Evolutionary conservation across 768 basidiomycete genomes (phyloP), one percentile per base, ranked within the genome.

Genomic region (Amanita brunnescens): DNA sequence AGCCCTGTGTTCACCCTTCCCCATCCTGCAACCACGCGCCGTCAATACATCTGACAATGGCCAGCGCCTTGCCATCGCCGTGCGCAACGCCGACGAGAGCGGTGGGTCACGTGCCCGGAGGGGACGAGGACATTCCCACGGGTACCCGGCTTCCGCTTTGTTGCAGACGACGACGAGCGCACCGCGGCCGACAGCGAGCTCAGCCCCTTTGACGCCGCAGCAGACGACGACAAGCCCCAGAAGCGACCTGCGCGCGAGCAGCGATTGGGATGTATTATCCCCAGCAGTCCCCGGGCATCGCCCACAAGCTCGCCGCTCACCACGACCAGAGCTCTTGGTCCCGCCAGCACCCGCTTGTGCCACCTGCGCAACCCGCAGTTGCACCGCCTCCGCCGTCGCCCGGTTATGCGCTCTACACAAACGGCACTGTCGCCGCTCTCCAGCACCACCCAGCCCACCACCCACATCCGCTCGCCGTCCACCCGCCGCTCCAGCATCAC

Each of bases 231-330:
- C 35, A 12, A 40, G 8, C 12, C n/a, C 26, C 1, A 3, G 5
- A 14, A 9, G 5, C n/a, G 29, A 9, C n/a, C 23, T 29, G 26
- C 2, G 29, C 24, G 42, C 24, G n/a, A n/a, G 23, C 16, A 16
- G 33, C 35, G 37, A 35, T 37, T 39, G 47, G 35, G 37, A 90
- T 90, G 86, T 90, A 87, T 72, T 90, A 86, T 68, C 76, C 86
- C 62, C 86, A 87, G 64, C 86, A 87, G 67, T 88, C 87, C 57
- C 87, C 87, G 62, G 85, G 80, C 62, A 81, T 89, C 62, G 71
- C 76, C 57, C 86, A 85, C 73, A 88, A 88, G 64, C 75, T 87
- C 58, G 70, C 84, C 58, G 78, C 72, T 54, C 85, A 84, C 62
- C 83, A 85, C 65, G 86, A 88, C 70, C 85, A 83, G 70, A 75